Evolutionary conservation across 352 stramenopile species (phyloP), one percentile per base, ranked within the genome.

Genomic region (Phytophthora fragariae): DNA sequence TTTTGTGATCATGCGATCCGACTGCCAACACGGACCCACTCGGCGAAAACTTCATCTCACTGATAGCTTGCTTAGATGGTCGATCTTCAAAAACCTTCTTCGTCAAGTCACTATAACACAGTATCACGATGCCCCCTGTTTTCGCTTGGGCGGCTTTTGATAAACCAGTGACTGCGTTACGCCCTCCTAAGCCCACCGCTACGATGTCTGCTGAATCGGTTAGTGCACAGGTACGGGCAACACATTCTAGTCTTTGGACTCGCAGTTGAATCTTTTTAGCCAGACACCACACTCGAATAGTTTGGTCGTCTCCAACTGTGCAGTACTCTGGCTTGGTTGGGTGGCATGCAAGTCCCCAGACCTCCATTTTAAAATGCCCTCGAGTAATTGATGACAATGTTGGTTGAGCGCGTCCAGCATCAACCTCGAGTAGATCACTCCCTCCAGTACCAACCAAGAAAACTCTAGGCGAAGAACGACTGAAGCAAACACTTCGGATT

Each of bases 401-500:
- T 31, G 63, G 14, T n/a, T 72, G 63, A 17, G 72, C 53, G 6
- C 69, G 68, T 14, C 46, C 74, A 6, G 78, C 65, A 72, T 95
- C 92, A 27, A 98, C 55, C 63, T 98, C 91, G 10, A 97, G 76
- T 11, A 98, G 63, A 64, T 98, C 90, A 37, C 90, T 97, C 11
- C 91, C 93, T 39, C 58, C 69, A 15, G 92, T 98, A 17, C 93
- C 94, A 14, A 98, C 73, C 9, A 98, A 64, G 17, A 98, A 76
- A 4, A 68, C 62, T 24, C 80, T 68, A 7, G 76, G 71, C 8
- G 76, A 82, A 24, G 71, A 46, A n/a, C 39, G 62, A 46, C 57
- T 71, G 8, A 63, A 61, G 41, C 75, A 86, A n/a, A 93, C 47
- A 54, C 84, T 92, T 50, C 84, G 81, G 53, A 93, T 80, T 17